Percentiles rank a stretch among this genome's conserved stretches.
Conservation (phyloP, 1,284 basidiomycete genomes). For the Schizopora paradoxa region DNA sequence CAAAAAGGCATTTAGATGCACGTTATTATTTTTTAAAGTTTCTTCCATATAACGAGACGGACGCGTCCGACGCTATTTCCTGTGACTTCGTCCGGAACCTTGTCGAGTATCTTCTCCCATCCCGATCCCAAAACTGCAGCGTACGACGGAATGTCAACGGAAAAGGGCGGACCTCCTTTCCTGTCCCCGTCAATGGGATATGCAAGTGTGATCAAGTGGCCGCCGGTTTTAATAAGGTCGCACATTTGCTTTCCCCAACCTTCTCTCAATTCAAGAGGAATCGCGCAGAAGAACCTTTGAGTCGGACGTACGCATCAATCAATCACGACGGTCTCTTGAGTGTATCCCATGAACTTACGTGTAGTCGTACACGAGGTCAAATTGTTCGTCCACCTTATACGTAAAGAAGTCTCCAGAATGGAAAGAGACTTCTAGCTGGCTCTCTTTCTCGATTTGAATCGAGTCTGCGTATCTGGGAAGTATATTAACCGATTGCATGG, state of each 20-base stretch:
- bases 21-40: too few species aligned
- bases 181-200: slow-evolving; percentile 49
- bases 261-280: slow-evolving; percentile 47
- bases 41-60: too few species aligned
- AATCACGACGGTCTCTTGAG: not conserved
- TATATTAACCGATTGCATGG: too few species aligned
- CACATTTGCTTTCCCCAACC: slow-evolving; percentile 58
- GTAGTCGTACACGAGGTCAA: slow-evolving; percentile 62
- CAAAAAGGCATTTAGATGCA: too few species aligned
- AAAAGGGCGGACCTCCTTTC: slow-evolving; percentile 58
- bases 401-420: slow-evolving; percentile 51
- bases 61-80: too few species aligned
- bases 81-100: slow-evolving; percentile 42
- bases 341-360: slow-evolving; percentile 41
- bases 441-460: too few species aligned
- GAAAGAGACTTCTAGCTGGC: slow-evolving; percentile 34
- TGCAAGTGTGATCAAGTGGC: slow-evolving; percentile 54
- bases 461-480: not conserved
- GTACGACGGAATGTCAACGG: slow-evolving; percentile 55
- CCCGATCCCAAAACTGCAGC: slow-evolving; percentile 44
- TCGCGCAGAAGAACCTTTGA: slow-evolving; percentile 33
- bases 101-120: slow-evolving; percentile 53
- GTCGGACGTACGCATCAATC: not conserved
- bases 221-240: slow-evolving; percentile 50
- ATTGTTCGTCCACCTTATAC: slow-evolving; percentile 33